Evolutionary conservation across 345 rosid species (phyloP).

Genomic region (Orychophragmus violaceus): DNA sequence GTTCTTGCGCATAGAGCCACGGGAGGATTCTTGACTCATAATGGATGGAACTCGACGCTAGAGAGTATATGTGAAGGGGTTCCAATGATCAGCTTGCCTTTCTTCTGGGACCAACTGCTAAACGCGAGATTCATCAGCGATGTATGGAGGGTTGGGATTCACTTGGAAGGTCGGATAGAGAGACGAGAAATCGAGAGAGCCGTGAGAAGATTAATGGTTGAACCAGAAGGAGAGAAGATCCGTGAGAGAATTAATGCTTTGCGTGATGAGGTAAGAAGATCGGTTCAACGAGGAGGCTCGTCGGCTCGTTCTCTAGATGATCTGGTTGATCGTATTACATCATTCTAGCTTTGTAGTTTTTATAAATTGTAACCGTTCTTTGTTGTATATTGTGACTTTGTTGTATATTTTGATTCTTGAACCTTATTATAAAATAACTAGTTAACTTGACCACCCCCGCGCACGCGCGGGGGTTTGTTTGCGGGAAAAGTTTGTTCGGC

Average conservation of each 20-base stretch:
- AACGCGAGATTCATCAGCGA: constrained; percentile 53
- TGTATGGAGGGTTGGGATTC: constrained; percentile 61
- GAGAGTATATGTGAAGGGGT: constrained; percentile 56
- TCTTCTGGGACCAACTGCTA: constrained; percentile 47
- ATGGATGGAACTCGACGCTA: constrained; percentile 77
- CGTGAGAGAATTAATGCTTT: constrained; percentile 1
- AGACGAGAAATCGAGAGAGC: constrained; percentile 43
- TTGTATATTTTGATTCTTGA: too few relatives aligned
- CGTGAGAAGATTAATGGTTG: constrained; percentile 55
- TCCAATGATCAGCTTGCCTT: constrained; percentile 78
- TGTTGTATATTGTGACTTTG: neutral
- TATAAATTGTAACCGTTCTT: neutral
- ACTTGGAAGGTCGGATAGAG: constrained; percentile 59
- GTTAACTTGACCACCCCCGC: too few relatives aligned
- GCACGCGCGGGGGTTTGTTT: too few relatives aligned
- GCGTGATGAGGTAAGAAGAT: constrained; percentile 19
- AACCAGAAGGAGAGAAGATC: constrained; percentile 36
- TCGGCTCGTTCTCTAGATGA: constrained; percentile 7
- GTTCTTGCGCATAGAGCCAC: constrained; percentile 46
- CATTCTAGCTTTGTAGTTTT: neutral
- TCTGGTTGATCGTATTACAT: constrained; percentile 5
- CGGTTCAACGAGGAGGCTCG: constrained; percentile 23
- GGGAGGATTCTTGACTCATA: constrained; percentile 60
- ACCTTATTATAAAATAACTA: too few relatives aligned
- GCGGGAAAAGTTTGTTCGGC: too few relatives aligned